Evolutionary conservation across 2,329 filamentous ascomycete species (phyloP).

Genomic region (Blumeriella jaapii): DNA sequence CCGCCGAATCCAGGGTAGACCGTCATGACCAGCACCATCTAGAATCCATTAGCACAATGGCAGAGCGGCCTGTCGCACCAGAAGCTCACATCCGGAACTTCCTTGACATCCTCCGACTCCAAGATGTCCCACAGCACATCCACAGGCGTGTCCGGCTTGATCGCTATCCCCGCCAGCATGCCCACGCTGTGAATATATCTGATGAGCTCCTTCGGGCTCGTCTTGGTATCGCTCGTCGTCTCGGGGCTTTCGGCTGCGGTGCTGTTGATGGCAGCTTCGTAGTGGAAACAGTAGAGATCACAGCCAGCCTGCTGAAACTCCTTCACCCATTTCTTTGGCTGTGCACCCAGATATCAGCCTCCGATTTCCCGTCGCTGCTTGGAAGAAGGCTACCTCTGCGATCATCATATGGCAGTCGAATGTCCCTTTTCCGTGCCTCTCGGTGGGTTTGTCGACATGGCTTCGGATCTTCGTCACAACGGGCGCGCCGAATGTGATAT

Average conservation of each 20-base stretch:
- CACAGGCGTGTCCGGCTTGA: slow-evolving; percentile 85
- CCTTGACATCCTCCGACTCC: slow-evolving; percentile 57
- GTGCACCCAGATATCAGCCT: slow-evolving; percentile 3
- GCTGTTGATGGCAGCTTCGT: slow-evolving; percentile 80
- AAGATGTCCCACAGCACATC: slow-evolving; percentile 89
- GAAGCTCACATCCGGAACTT: slow-evolving; percentile 79
- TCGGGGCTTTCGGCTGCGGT: slow-evolving; percentile 74
- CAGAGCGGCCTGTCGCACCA: too few relatives aligned
- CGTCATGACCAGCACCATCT: slow-evolving; percentile 99
- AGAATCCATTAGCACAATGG: slow-evolving; percentile 1
- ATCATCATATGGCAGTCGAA: slow-evolving; percentile 99
- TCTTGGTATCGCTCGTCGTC: slow-evolving; percentile 55
- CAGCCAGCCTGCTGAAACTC: slow-evolving; percentile 90
- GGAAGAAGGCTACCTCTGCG: slow-evolving; percentile 58
- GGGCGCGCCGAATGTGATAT: slow-evolving; percentile 92
- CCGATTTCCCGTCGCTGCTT: not conserved
- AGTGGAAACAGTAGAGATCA: slow-evolving; percentile 99
- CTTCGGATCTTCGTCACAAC: slow-evolving; percentile 89
- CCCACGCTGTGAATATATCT: slow-evolving; percentile 81
- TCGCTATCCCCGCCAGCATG: slow-evolving; percentile 84
- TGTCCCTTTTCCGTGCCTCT: slow-evolving; percentile 67
- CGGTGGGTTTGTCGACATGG: slow-evolving; percentile 66
- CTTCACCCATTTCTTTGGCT: slow-evolving; percentile 97
- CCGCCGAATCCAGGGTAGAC: slow-evolving; percentile 95
- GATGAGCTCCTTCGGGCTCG: slow-evolving; percentile 74